These are phyloP conservation scores for Rhodotorula sp. DNA, from an alignment of 1,284 basidiomycete genomes.

Conservation along the genomic window DNA sequence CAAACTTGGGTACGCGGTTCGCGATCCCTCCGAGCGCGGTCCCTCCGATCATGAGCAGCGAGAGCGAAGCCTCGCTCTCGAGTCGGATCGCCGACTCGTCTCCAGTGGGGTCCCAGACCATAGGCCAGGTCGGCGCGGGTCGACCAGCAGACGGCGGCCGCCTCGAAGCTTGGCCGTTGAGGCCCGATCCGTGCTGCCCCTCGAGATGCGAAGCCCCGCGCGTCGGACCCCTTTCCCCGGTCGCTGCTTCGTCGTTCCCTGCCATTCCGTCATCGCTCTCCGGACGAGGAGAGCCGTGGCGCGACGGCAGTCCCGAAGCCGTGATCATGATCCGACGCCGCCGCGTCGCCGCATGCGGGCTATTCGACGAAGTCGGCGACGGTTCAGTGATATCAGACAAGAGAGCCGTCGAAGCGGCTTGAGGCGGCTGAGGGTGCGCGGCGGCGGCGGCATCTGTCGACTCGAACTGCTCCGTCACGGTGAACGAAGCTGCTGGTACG, in stretches of 20 bases:
- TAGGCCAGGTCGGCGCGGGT: not conserved
- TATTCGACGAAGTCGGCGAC: not conserved
- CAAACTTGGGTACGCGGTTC: not conserved
- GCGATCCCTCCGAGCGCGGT: too few species aligned
- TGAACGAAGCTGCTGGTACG: not conserved
- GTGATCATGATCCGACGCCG: constrained; percentile 6
- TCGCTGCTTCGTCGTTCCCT: not conserved
- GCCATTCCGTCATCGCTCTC: not conserved
- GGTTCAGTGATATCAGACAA: not conserved
- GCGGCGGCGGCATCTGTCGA: not conserved
- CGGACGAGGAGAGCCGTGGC: constrained; percentile 1
- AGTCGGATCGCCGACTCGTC: constrained; percentile 6
- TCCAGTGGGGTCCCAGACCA: constrained; percentile 4
- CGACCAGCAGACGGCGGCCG: not conserved
- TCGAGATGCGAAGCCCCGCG: not conserved
- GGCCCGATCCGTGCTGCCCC: too few species aligned
- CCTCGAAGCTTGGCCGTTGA: too few species aligned
- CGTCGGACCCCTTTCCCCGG: too few species aligned
- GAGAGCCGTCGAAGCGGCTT: not conserved
- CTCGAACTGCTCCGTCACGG: not conserved
- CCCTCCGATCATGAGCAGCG: not conserved
- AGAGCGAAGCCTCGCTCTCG: constrained; percentile 6
- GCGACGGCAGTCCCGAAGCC: not conserved
- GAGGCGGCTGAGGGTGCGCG: not conserved
- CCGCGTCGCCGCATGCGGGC: not conserved